Evolutionary conservation across 2,329 filamentous ascomycete species (phyloP), one percentile per base, ranked within the genome.

Genomic region (Penicillium brasilianum): DNA sequence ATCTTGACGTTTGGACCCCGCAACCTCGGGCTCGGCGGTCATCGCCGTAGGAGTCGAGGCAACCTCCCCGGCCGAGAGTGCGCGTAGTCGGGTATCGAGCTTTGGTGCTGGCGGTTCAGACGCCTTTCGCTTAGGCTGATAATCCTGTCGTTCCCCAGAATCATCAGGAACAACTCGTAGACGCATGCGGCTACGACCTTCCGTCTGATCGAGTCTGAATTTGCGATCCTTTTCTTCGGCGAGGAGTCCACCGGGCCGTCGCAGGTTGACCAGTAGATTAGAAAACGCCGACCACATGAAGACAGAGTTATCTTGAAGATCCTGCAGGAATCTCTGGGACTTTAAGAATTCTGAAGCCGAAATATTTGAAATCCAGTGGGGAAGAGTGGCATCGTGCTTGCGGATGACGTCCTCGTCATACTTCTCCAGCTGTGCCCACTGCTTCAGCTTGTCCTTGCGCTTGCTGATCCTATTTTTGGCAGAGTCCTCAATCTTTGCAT

Each of bases 151-250:
- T 25, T 87, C 84, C 0, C 84, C 82, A 0, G 86, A 85, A 59
- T 87, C 86, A 72, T 97, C 93, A 0, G 93, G 91, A 1, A 97
- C 83, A 54, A 97, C 86, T 30, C 95, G 88, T 69, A 97, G 83
- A 16, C 96, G 88, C 92, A 98, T 98, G 18, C 96, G 89, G 74
- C 97, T 97, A 11, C 93, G 89, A 11, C 95, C 94, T 79, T 99
- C 95, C 0, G 95, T 98, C 70, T 96, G 89, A 73, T 99, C 95
- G 14, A 99, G 85, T 70, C 94, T 93, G 94, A 94, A 99, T 74
- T 90, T 96, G 0, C 83, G 82, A 1, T 85, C 76, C 2, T 83
- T 81, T 0, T 84, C 81, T 39, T 89, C 86, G 55, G 90, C 88
- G 61, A 97, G 90, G 0, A 98, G 84, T 1, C 91, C 93, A 28